Evolutionary conservation across 2,329 filamentous ascomycete genomes (phyloP).

Genomic region (Pyricularia pennisetigena): DNA sequence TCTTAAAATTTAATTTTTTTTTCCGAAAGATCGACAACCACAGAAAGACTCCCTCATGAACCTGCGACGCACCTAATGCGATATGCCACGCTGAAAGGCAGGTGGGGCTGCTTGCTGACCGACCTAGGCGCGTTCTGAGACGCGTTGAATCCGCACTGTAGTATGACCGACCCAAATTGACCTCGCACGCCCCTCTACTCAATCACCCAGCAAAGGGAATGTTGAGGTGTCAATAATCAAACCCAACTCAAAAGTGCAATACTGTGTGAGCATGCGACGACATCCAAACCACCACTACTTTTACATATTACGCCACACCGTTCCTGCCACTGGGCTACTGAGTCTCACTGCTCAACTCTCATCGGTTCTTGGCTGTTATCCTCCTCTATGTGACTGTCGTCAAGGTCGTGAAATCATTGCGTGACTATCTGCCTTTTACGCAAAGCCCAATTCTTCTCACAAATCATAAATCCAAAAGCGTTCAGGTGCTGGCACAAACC

Average conservation of each 20-base stretch:
- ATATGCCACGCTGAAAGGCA: background rate
- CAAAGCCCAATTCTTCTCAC: background rate
- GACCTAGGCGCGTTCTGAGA: background rate
- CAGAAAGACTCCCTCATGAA: background rate
- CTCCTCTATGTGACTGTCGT: background rate
- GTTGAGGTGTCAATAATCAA: background rate
- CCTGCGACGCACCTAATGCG: background rate
- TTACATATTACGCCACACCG: too few relatives aligned
- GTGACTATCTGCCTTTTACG: background rate
- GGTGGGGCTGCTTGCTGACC: background rate
- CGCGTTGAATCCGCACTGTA: background rate
- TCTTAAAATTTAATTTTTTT: too few relatives aligned
- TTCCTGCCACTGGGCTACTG: background rate
- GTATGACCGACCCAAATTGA: background rate
- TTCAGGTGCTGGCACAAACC: background rate
- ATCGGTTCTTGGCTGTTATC: background rate
- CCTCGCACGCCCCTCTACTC: background rate
- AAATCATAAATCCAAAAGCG: background rate
- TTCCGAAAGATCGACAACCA: background rate
- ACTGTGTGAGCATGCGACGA: background rate
- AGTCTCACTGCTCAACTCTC: background rate
- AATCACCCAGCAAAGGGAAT: background rate
- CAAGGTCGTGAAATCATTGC: background rate
- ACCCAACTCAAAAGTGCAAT: background rate
- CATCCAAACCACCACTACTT: background rate